Base-by-base conservation (phyloP, 805 yeast species). In the Lipomyces chichibuensis region DNA sequence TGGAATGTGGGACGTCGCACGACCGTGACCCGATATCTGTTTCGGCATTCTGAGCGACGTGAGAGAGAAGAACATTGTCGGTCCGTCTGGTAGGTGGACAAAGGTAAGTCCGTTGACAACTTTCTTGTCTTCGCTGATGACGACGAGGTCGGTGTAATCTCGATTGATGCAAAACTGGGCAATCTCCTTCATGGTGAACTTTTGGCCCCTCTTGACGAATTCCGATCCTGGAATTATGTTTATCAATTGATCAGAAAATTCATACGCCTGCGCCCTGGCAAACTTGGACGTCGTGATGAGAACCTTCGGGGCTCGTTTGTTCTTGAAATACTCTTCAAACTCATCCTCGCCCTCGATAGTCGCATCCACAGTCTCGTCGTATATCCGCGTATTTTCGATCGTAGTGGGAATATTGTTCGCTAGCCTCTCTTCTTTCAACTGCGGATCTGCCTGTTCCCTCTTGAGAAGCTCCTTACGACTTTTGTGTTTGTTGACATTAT, bases 101-200 rank as follows among this genome's bases (percentile, higher is more conserved):
- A 95, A 90, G 0, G 98, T 92, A 65, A 95, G 80, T 1, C 99
- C 99, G 62, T 90, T 93, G 51, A 95, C 96, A 70, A 84, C 84
- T 78, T 94, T 95, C 79, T 93, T 93, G 79, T 92, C 97, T 79
- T 95, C 99, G 77, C 95, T 95, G 67, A 95, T 86, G 59, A 95
- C 92, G 37, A 95, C 81, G 74, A 95, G 80, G 75, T 93, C 97
- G 0, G 98, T 93, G 79, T 84, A 95, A 25, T 88, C 94, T 75
- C 98, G 82, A 75, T 90, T 91, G 53, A 87, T 77, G 78, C 97
- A 91, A 73, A 87, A 87, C 66, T 87, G 86, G 13, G 96, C 92
- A 85, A 95, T 95, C 60, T 92, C 97, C 71, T 88, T 87, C 84
- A 95, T 88, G 46, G 85, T 84, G 77, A 87, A 93, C 73, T 94